Conservation (phyloP, 2,329 filamentous ascomycete species). For the Chaetomium olivaceum region DNA sequence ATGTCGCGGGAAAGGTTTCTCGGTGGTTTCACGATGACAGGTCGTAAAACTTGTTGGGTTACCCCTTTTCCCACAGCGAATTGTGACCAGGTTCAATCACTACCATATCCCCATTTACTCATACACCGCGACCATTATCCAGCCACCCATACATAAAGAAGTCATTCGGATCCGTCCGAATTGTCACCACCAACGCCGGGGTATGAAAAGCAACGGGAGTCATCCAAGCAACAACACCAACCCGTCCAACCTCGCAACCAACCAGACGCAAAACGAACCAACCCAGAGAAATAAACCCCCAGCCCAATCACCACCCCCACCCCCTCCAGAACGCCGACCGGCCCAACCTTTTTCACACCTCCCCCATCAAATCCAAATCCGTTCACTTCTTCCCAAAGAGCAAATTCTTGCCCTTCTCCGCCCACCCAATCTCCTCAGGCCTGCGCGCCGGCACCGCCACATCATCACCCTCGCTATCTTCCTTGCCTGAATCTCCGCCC, state of each 20-base stretch:
- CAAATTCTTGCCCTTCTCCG: slow-evolving; percentile 34
- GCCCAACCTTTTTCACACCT: not conserved
- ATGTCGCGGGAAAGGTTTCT: not conserved
- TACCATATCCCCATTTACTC: not conserved
- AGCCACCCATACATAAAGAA: not conserved
- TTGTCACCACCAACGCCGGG: slow-evolving; percentile 17
- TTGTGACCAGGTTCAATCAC: not conserved
- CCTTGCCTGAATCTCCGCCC: not conserved
- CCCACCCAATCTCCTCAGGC: slow-evolving; percentile 25
- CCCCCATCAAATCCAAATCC: not conserved
- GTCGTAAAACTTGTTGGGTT: not conserved
- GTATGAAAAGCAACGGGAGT: slow-evolving; percentile 5
- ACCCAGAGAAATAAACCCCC: not conserved
- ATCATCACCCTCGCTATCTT: not conserved
- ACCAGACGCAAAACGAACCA: not conserved
- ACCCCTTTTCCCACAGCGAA: not conserved
- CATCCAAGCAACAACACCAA: not conserved
- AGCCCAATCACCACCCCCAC: not conserved
- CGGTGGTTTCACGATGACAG: not conserved
- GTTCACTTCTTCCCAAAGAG: slow-evolving; percentile 33
- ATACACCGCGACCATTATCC: not conserved
- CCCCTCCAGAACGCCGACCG: not conserved
- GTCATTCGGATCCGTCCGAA: not conserved
- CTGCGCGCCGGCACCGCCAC: slow-evolving; percentile 16
- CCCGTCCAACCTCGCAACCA: not conserved